These are phyloP conservation scores for Glebionis coronaria DNA, from an alignment of 129 eudicot species.

Conservation along the genomic window DNA sequence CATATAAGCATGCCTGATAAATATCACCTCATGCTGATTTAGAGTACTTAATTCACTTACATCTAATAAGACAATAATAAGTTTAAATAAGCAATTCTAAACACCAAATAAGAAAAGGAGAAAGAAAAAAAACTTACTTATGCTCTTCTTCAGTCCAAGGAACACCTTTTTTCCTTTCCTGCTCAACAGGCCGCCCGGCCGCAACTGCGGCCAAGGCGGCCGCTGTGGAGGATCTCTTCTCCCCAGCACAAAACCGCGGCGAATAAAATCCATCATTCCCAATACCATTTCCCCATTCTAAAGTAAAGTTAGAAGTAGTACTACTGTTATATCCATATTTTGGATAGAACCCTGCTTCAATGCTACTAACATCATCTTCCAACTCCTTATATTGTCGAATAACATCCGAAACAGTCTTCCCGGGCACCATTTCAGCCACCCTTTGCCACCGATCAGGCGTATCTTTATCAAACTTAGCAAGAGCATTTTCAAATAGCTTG, in stretches of 20 bases:
- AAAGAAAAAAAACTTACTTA: constrained; percentile 46
- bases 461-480: constrained; percentile 53
- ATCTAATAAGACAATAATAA: neutral
- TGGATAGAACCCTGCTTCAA: constrained; percentile 86
- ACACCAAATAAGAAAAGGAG: neutral
- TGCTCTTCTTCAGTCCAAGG: constrained; percentile 99
- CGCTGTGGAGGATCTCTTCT: constrained; percentile 41
- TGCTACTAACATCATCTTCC: constrained; percentile 90
- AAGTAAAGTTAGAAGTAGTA: constrained; percentile 53
- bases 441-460: constrained; percentile 56
- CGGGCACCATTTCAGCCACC: constrained; percentile 94
- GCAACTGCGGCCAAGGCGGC: constrained; percentile 15
- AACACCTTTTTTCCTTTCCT: constrained; percentile 95
- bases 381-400: constrained; percentile 69
- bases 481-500: constrained; percentile 50
- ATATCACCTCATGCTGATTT: too few relatives aligned
- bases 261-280: constrained; percentile 41
- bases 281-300: constrained; percentile 67
- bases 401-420: constrained; percentile 79
- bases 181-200: constrained; percentile 55
- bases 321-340: constrained; percentile 54
- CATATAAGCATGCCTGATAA: neutral
- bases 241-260: constrained; percentile 32
- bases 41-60: too few relatives aligned
- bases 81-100: neutral